Percentiles rank a stretch among this genome's conserved stretches.
Conservation (phyloP, 371 early-diverging fungal species). For the Mucor indicus region DNA sequence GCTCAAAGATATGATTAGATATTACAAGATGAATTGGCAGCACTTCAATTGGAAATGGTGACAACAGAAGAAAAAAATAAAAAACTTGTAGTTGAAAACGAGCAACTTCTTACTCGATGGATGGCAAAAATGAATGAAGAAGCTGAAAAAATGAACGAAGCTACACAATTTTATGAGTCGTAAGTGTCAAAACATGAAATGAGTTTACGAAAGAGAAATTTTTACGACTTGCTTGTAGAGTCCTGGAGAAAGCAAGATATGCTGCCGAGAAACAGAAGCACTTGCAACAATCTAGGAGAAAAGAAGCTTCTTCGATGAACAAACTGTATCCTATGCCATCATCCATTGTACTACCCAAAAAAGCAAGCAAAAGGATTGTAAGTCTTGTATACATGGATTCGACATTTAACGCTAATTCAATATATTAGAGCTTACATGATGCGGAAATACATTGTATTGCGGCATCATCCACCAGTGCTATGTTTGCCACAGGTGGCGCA, state of each 20-base stretch:
- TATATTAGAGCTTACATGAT: slow-evolving; percentile 58
- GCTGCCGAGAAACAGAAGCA: slow-evolving; percentile 12
- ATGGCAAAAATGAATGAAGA: slow-evolving; percentile 90
- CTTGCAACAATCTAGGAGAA: slow-evolving; percentile 14
- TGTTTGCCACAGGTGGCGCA: slow-evolving; percentile 86
- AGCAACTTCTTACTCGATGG: slow-evolving; percentile 85
- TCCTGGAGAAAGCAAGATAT: slow-evolving; percentile 29
- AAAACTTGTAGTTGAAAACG: slow-evolving; percentile 79
- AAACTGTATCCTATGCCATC: background rate
- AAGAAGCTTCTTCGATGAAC: slow-evolving; percentile 12
- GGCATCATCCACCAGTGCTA: slow-evolving; percentile 68
- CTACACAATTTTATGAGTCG: slow-evolving; percentile 82
- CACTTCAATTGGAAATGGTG: slow-evolving; percentile 85
- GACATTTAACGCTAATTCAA: background rate
- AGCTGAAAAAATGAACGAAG: slow-evolving; percentile 91
- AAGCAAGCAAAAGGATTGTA: slow-evolving; percentile 14
- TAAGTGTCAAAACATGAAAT: slow-evolving; percentile 16
- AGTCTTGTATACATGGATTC: background rate
- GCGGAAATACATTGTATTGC: slow-evolving; percentile 82
- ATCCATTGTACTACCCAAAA: slow-evolving; percentile 14
- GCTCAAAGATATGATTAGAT: slow-evolving; percentile 11
- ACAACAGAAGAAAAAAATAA: slow-evolving; percentile 80
- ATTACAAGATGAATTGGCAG: slow-evolving; percentile 89
- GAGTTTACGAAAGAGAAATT: background rate
- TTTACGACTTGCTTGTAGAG: background rate